These are phyloP conservation scores for Casuarina cunninghamiana DNA, from an alignment of 306 rosid species.

Conservation along the genomic window DNA sequence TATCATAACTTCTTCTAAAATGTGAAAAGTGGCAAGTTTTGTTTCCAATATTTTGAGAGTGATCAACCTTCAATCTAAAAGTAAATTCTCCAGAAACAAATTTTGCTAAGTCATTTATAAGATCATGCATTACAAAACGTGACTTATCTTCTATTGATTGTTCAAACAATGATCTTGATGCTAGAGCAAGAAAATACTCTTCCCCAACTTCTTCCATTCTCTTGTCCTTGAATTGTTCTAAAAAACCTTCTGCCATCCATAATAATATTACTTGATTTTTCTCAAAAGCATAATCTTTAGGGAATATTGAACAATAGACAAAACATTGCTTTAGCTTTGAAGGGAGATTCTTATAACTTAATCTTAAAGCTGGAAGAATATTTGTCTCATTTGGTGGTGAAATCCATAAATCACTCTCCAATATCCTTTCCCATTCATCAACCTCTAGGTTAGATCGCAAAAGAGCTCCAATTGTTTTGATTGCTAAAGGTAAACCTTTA, in stretches of 20 bases:
- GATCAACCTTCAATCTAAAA: background rate
- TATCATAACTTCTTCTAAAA: background rate
- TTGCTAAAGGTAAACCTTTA: conserved; percentile 15
- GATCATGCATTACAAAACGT: conserved; percentile 7
- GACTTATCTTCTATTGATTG: background rate
- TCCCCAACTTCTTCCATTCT: conserved; percentile 14
- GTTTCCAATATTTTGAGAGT: background rate
- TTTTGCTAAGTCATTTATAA: conserved; percentile 22
- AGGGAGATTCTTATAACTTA: conserved; percentile 19
- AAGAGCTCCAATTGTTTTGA: conserved; percentile 24
- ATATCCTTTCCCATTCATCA: conserved; percentile 9
- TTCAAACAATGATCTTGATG: conserved; percentile 13
- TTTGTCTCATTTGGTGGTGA: background rate
- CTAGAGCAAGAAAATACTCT: conserved; percentile 7
- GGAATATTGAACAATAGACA: too few species aligned
- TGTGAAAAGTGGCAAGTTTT: conserved; percentile 17
- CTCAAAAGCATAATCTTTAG: too few species aligned
- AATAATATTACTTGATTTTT: background rate
- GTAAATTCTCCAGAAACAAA: background rate
- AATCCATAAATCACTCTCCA: conserved; percentile 19
- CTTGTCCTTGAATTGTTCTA: background rate
- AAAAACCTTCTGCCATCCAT: conserved; percentile 28
- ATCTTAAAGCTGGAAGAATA: conserved; percentile 16
- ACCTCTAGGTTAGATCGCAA: conserved; percentile 9
- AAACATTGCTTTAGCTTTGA: too few species aligned